Conservation (phyloP, 1,284 basidiomycete genomes). For the Cryptococcus jaspeensis region DNA sequence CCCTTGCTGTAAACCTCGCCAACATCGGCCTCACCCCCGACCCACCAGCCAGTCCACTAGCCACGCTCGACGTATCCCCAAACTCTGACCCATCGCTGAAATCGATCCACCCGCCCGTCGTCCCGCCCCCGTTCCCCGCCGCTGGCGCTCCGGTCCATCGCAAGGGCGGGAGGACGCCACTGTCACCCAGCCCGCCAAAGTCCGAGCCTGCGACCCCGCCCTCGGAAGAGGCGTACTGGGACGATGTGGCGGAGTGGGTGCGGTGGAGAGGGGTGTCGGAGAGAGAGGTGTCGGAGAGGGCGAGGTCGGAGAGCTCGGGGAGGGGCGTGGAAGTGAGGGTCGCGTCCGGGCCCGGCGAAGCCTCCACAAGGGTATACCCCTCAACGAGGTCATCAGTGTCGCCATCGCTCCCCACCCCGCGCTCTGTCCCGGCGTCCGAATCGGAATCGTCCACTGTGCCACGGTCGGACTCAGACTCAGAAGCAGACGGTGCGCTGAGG, state of each 20-base stretch:
- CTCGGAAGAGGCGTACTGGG: constrained; percentile 44
- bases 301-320: constrained; percentile 5
- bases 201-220: constrained; percentile 22
- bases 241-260: constrained; percentile 29
- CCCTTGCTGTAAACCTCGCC: constrained; percentile 1
- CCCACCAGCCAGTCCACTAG: not conserved
- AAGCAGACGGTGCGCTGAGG: constrained; percentile 2
- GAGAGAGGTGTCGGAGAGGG: not conserved
- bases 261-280: constrained; percentile 7
- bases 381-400: constrained; percentile 10
- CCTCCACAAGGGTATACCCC: constrained; percentile 24
- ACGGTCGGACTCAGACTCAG: constrained; percentile 10
- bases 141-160: not conserved
- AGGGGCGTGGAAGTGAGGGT: constrained; percentile 11
- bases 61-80: constrained; percentile 6
- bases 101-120: constrained; percentile 10
- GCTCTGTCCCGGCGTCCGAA: constrained; percentile 25
- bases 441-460: constrained; percentile 22
- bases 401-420: constrained; percentile 21
- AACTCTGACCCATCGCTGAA: constrained; percentile 8
- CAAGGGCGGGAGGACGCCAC: constrained; percentile 19
- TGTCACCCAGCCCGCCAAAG: constrained; percentile 25
- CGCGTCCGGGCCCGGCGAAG: not conserved
- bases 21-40: not conserved
- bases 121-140: not conserved